Evolutionary conservation across 371 early-diverging fungal genomes (phyloP).

Genomic region (Thermomucor indicae-seudaticae): DNA sequence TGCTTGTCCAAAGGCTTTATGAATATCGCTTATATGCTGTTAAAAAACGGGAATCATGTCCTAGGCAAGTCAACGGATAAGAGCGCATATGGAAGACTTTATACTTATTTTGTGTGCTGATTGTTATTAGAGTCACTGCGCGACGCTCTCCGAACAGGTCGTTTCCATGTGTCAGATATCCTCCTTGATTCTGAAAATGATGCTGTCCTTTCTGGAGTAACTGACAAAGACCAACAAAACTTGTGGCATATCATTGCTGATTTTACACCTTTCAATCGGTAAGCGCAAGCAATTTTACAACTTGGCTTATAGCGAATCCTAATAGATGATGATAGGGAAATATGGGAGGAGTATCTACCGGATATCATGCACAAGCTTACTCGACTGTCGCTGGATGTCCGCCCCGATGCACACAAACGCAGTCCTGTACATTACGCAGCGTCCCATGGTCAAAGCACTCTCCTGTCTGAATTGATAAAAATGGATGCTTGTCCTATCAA

Average conservation of each 20-base stretch:
- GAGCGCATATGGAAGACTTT: no score
- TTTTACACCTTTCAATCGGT: constrained; percentile 39
- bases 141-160: constrained; percentile 45
- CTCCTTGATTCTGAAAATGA: constrained; percentile 24
- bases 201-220: constrained; percentile 5
- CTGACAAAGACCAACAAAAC: constrained; percentile 20
- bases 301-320: background rate
- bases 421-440: constrained; percentile 53
- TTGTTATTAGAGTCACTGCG: constrained; percentile 38
- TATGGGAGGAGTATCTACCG: constrained; percentile 48
- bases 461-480: constrained; percentile 24
- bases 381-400: constrained; percentile 9
- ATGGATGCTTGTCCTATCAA: constrained; percentile 9
- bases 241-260: constrained; percentile 47
- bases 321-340: constrained; percentile 9
- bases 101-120: no score
- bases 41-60: constrained; percentile 28
- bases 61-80: constrained; percentile 26
- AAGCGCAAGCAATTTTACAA: background rate
- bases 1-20: constrained; percentile 42
- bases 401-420: constrained; percentile 21
- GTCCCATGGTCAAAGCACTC: constrained; percentile 26
- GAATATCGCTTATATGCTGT: constrained; percentile 51
- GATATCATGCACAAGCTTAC: constrained; percentile 24
- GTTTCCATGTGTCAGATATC: constrained; percentile 50